Evolutionary conservation across 176 grass and related monocot species (phyloP), one percentile per base, ranked within the genome.

Genomic region (Hordeum vulgare): DNA sequence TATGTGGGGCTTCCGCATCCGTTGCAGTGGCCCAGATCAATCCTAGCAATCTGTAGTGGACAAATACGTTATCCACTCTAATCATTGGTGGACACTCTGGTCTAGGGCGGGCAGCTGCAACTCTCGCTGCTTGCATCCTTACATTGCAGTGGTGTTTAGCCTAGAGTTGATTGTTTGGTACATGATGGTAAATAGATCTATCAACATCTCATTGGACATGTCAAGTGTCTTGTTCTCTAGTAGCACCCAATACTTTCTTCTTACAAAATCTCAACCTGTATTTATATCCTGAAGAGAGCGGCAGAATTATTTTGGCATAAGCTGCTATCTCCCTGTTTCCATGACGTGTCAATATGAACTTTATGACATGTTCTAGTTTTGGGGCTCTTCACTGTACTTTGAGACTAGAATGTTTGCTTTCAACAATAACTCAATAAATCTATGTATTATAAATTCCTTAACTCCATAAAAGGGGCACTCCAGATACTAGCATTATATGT

Each of bases 241-340:
- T 26, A 39, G 51, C 85, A 20, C 2, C 10, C 73, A 28, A 39
- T 63, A 59, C 15, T 91, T 76, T n/a, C 58, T 76, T 21, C 61
- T 78, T 53, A 35, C 14, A 35, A 83, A 74, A 59, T 53, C 11
- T 79, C 24, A 64, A 86, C 11, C 57, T 73, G 6, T 34, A 66
- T 86, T 49, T 79, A 67, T 71, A 26, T 71, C 35, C 9, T 80
- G 53, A 67, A 63, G 40, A 45, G 66, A 83, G 18, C 18, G 15
- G 56, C 29, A 23, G 69, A 26, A 27, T 82, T 78, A 41, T 74
- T 84, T 75, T 74, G 39, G 10, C 41, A 9, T 64, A 69, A 41
- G 20, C 61, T 79, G 14, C 39, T 79, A 72, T 74, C 34, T 75
- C 77, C 45, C 35, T 42, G 70, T 34, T 86, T 37, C 34, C 20